Conservation (phyloP, 495 filamentous ascomycete genomes). For the Tricharina praecox region DNA sequence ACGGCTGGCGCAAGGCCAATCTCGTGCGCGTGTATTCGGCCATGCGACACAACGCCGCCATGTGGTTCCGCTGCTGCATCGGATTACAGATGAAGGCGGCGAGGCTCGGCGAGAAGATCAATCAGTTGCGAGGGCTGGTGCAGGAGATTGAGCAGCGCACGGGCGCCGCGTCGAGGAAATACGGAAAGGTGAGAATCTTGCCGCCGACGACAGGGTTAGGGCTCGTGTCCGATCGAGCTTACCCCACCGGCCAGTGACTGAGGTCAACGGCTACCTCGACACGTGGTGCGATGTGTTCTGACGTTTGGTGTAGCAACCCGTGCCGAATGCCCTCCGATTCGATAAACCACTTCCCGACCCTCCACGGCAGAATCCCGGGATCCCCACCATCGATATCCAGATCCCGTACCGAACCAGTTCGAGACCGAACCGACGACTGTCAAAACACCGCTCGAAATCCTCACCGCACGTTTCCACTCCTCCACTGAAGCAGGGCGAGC, state of each 20-base stretch:
- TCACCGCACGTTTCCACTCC: background rate
- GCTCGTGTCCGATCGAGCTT: background rate
- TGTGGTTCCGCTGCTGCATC: constrained; percentile 62
- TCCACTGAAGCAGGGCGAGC: background rate
- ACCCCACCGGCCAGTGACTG: background rate
- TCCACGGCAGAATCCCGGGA: background rate
- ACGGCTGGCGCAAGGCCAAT: constrained; percentile 38
- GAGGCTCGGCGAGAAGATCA: constrained; percentile 41
- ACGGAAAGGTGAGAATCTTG: too few species aligned
- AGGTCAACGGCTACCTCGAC: background rate
- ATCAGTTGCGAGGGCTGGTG: constrained; percentile 48
- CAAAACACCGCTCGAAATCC: background rate
- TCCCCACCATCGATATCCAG: background rate
- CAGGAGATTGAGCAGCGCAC: constrained; percentile 63
- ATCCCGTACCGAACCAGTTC: constrained; percentile 2
- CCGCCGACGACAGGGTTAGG: background rate
- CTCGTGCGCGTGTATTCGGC: constrained; percentile 51
- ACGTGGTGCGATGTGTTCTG: background rate
- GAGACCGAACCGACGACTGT: background rate
- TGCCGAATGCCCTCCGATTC: background rate
- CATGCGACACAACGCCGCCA: constrained; percentile 72
- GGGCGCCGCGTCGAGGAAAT: constrained; percentile 35
- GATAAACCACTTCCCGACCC: constrained; percentile 3
- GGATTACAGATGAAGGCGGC: constrained; percentile 49
- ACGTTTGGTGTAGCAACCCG: background rate